phyloP scores from a whole-genome alignment of 2,329 filamentous ascomycete genomes.

The Curvularia sp. region DNA sequence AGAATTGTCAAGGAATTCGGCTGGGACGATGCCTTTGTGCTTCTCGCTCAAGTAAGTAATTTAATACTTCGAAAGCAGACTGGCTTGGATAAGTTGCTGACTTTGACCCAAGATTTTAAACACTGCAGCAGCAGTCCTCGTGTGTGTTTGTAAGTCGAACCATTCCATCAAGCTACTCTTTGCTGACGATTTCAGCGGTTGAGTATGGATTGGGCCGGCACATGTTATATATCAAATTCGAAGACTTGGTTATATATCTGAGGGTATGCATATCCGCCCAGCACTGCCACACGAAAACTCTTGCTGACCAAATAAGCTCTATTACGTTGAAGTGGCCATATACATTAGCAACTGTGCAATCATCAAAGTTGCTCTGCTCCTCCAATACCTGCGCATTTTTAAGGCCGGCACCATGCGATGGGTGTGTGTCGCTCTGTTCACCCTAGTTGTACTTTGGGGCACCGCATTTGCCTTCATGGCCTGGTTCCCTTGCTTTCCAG shows the following conservation, averaged over 20 bases:
- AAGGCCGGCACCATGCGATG: slow-evolving; percentile 39
- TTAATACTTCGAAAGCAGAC: not conserved
- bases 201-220: slow-evolving; percentile 43
- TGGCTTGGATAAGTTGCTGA: slow-evolving; percentile 3
- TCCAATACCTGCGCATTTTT: slow-evolving; percentile 50
- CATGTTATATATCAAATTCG: slow-evolving; percentile 34
- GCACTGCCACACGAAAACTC: not conserved
- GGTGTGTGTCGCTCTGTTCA: slow-evolving; percentile 34
- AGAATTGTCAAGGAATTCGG: slow-evolving; percentile 41
- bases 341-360: slow-evolving; percentile 43
- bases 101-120: slow-evolving; percentile 28
- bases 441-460: slow-evolving; percentile 40
- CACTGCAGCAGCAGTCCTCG: slow-evolving; percentile 33
- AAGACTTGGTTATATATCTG: slow-evolving; percentile 26
- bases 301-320: slow-evolving; percentile 25
- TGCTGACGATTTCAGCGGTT: slow-evolving; percentile 34
- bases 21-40: slow-evolving; percentile 47
- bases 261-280: slow-evolving; percentile 13
- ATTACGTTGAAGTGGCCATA: slow-evolving; percentile 38
- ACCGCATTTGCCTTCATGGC: slow-evolving; percentile 36
- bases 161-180: too few relatives aligned
- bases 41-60: slow-evolving; percentile 37
- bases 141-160: slow-evolving; percentile 33
- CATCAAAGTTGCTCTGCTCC: slow-evolving; percentile 47
- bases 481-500: slow-evolving; percentile 44